Base-by-base conservation (phyloP, 2,329 filamentous ascomycete species). In the Lasiodiplodia sp. region DNA sequence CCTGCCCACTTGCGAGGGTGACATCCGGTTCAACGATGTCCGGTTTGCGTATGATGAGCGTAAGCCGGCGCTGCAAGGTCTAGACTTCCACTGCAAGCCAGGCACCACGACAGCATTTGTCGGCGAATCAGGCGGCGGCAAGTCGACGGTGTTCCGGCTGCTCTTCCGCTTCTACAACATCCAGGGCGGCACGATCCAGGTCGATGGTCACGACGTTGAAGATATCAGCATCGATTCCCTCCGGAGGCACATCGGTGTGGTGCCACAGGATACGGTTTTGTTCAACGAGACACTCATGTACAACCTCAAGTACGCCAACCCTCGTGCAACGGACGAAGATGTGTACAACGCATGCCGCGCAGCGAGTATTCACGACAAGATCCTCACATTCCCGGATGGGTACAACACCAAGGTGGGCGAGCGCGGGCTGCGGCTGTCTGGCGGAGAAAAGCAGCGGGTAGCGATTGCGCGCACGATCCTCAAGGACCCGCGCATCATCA, bases 201-300 rank as follows among this genome's bases (percentile, higher is more conserved):
- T 99, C 67, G 96, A 98, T 76, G 93, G 91, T 8, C 87, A 90
- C 69, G 89, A 97, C 76, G 92, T 97, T 60, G 89, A 92, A 78
- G 89, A 94, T 72, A 83, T 97, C 69, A 97, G 93, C 1, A 97
- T 98, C 74, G 93, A 97, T 80, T 97, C 94, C n/a, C 86, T 99
- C 68, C 89, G 96, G 72, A 87, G 88, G 69, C 91, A 94, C 77
- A 97, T 99, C 75, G 96, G 96, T 28, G 95, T 99, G 53, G 96
- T 99, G 7, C 96, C 96, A 1, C 96, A 99, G 79, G 96, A 99
- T 75, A 97, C 95, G 4, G 92, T 97, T 6, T 85, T 97, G 55
- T 97, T 97, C 86, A 97, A 97, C 78, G 94, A 97, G 78, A 91
- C 92, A 0, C 83, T 97, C 71, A 96, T 97, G 93, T 97, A 97